Conservation (phyloP, 768 basidiomycete genomes). For the Rhizopogon sp. region DNA sequence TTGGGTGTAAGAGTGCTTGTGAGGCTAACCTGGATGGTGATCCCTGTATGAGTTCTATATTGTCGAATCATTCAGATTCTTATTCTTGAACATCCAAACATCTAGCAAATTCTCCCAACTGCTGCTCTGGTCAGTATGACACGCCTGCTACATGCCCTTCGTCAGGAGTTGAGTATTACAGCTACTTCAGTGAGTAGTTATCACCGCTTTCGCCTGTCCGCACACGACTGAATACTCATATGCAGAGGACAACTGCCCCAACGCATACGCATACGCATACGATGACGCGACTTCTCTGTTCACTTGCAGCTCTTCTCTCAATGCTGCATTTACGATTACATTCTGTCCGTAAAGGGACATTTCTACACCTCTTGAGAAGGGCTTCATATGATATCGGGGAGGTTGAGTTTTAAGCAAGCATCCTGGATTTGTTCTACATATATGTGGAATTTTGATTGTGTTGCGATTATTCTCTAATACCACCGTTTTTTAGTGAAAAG, state of each 20-base stretch:
- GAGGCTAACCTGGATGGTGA: conserved; percentile 30
- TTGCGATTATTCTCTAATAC: too few relatives aligned
- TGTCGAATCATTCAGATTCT: not conserved
- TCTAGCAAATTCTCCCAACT: conserved; percentile 54
- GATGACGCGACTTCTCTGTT: conserved; percentile 45
- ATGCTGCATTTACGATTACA: conserved; percentile 40
- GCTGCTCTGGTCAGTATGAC: conserved; percentile 54
- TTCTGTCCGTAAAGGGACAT: conserved; percentile 32
- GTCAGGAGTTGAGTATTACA: conserved; percentile 36
- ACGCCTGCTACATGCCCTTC: conserved; percentile 53
- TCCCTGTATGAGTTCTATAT: conserved; percentile 17
- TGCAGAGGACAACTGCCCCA: conserved; percentile 37
- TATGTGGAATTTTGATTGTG: not conserved
- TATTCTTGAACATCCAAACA: not conserved
- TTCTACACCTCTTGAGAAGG: not conserved
- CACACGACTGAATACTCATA: not conserved
- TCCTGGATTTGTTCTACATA: not conserved
- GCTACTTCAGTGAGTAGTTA: conserved; percentile 39
- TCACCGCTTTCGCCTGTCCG: not conserved
- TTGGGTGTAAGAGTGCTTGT: conserved; percentile 63
- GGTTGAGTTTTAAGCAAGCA: not conserved
- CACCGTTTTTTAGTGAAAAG: too few relatives aligned
- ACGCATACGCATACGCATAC: conserved; percentile 48
- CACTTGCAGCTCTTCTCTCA: conserved; percentile 32
- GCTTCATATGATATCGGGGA: not conserved